Base-by-base conservation (phyloP, 176 grass and related monocot species). In the Olyra latifolia region DNA sequence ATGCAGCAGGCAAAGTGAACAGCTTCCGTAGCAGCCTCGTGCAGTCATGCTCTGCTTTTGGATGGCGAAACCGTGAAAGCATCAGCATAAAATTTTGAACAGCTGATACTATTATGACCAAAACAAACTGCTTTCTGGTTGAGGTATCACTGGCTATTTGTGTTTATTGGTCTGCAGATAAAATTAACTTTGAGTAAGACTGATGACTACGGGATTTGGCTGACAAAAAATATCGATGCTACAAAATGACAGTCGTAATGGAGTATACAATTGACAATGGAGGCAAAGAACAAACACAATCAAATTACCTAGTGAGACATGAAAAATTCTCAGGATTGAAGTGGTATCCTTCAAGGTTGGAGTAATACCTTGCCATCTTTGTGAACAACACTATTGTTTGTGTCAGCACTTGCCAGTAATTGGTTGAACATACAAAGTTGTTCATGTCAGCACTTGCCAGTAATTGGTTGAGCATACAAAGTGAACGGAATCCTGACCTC, bases 1-100 rank as follows among this genome's bases (percentile, higher is more conserved):
- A 55, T 55, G 61, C n/a, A 42, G 53, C 40, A 50, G 59, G 55
- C 17, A 40, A 75, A 54, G 59, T 46, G 48, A 54, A 39, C 72
- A 54, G 68, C 22, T 55, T 23, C 4, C 56, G 32, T 22, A 45
- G 47, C 35, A 29, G 22, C n/a, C 27, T 77, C 6, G 0, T 48
- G 67, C 43, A 30, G 68, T 49, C 68, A 45, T 50, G 20, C 6
- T 73, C 39, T 52, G 30, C 65, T 53, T 85, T 79, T 62, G 32
- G 8, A 71, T n/a, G 44, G 55, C 49, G 55, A 55, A 74, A 71
- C n/a, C 45, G 55, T 61, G 55, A 55, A 74, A 39, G 0, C 71
- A 55, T 55, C 48, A 39, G 4, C 71, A 56, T 15, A 49, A 19
- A 71, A 30, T 50, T 27, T 55, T 73, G 13, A 74, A 55, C 16